phyloP scores from a whole-genome alignment of 2,329 filamentous ascomycete genomes.

The Whalleya microplaca region DNA sequence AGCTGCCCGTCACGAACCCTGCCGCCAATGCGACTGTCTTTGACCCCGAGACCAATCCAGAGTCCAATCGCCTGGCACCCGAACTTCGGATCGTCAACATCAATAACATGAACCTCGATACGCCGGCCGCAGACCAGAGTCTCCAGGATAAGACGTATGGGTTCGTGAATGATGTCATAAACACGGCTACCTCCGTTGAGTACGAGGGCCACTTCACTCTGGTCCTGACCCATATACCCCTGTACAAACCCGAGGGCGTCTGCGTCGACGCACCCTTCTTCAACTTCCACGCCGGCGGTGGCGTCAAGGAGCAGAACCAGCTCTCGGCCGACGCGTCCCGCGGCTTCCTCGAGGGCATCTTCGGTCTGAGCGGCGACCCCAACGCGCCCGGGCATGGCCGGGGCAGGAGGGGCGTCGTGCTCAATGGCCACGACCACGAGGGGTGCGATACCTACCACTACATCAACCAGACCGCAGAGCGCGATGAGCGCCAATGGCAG shows the following conservation, averaged over 20 bases:
- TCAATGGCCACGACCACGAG: slow-evolving; percentile 94
- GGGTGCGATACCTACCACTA: slow-evolving; percentile 91
- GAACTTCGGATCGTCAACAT: slow-evolving; percentile 82
- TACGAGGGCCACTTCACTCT: slow-evolving; percentile 73
- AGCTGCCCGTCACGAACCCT: slow-evolving; percentile 53
- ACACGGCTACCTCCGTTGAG: slow-evolving; percentile 62
- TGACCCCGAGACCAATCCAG: slow-evolving; percentile 47
- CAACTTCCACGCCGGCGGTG: slow-evolving; percentile 72
- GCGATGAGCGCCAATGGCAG: slow-evolving; percentile 53
- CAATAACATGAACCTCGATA: slow-evolving; percentile 94
- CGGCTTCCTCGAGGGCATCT: slow-evolving; percentile 82
- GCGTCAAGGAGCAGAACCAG: slow-evolving; percentile 89
- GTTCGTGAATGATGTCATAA: slow-evolving; percentile 74
- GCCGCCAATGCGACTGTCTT: slow-evolving; percentile 45
- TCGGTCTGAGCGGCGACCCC: slow-evolving; percentile 71
- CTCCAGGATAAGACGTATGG: slow-evolving; percentile 78
- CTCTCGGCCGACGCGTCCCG: slow-evolving; percentile 73
- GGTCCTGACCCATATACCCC: slow-evolving; percentile 87
- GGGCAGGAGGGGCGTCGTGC: slow-evolving; percentile 75
- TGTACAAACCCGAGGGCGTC: slow-evolving; percentile 80
- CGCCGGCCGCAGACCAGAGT: slow-evolving; percentile 67
- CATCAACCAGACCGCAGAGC: slow-evolving; percentile 63
- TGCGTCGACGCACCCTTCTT: slow-evolving; percentile 88
- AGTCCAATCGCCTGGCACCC: slow-evolving; percentile 57
- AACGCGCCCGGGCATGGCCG: slow-evolving; percentile 62